Base-by-base conservation (phyloP, 164 flowering plant species). In the Tetrastigma voinierianum region DNA sequence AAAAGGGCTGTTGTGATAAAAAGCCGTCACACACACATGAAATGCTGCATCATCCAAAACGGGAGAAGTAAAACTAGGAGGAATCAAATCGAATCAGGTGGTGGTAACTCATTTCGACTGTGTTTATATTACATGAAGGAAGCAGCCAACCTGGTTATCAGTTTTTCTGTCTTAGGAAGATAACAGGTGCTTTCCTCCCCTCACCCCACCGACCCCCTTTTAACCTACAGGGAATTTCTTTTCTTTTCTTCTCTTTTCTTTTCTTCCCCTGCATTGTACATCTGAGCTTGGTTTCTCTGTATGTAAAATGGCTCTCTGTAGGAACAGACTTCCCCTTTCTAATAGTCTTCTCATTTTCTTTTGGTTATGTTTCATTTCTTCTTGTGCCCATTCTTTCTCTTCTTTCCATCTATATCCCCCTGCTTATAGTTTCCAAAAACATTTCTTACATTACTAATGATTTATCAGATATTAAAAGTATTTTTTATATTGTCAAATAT, bases 101-200 rank as follows among this genome's bases (percentile, higher is more conserved):
- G n/a, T n/a, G 40, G 40, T 32, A 32, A 2, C 40, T 32, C 40
- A 4, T 32, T 32, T 32, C 40, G 40, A 32, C 40, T 32, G 40
- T 32, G 40, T 32, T 32, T 32, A 32, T 32, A 32, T 32, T 32
- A 32, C 6, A 32, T 32, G 40, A 32, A 32, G 40, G 3, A 7
- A n/a, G n/a, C n/a, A n/a, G n/a, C n/a, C n/a, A n/a, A 7, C 65
- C 73, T 59, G 24, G 77, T 77, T 70, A 73, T 77, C 77, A 48
- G 46, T 51, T 73, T 73, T 77, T 66, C 71, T 48, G 11, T 23
- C 32, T 10, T n/a, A n/a, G 19, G 70, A 23, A 47, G 77, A 67
- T 73, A 67, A 62, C 76, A 51, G 79, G 73, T 51, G 56, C 51
- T 21, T 44, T 52, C 10, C 14, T 12, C n/a, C 25, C 23, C 20